phyloP scores from a whole-genome alignment of 73 alveolate species.

The Blepharisma stoltei region DNA sequence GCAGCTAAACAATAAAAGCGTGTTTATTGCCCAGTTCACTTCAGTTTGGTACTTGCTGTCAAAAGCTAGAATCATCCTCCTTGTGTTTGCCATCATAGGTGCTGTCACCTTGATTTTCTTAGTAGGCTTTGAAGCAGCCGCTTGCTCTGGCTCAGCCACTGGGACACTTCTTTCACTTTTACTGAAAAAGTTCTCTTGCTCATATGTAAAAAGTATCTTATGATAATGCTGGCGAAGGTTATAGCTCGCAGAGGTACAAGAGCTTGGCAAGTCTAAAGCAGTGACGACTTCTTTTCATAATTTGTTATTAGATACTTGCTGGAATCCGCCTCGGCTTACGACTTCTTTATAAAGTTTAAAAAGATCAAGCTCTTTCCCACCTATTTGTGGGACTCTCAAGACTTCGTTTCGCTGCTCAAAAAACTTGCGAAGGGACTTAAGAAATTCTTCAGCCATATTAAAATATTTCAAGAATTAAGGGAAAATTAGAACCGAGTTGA shows the following conservation, averaged over 20 bases:
- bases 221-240: constrained; percentile 92
- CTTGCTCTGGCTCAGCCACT: background rate
- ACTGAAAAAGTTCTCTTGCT: constrained; percentile 74
- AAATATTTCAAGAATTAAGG: background rate
- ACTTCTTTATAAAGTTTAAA: constrained; percentile 92
- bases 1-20: constrained; percentile 88
- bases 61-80: constrained; percentile 95
- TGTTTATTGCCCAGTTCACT: constrained; percentile 96
- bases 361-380: constrained; percentile 95
- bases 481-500: background rate
- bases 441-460: constrained; percentile 30
- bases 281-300: constrained; percentile 97
- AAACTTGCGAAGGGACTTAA: constrained; percentile 35
- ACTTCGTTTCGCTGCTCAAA: constrained; percentile 39
- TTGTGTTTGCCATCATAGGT: constrained; percentile 56
- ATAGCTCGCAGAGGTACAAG: constrained; percentile 97
- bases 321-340: constrained; percentile 93
- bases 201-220: constrained; percentile 84
- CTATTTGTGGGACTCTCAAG: constrained; percentile 92
- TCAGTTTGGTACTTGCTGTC: constrained; percentile 95
- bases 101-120: constrained; percentile 76
- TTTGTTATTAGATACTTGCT: constrained; percentile 84
- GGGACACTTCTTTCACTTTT: constrained; percentile 59
- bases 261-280: constrained; percentile 91
- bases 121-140: background rate